These are phyloP conservation scores for Coemansia sp. DNA, from an alignment of 192 early-diverging fungal species.

Conservation along the genomic window DNA sequence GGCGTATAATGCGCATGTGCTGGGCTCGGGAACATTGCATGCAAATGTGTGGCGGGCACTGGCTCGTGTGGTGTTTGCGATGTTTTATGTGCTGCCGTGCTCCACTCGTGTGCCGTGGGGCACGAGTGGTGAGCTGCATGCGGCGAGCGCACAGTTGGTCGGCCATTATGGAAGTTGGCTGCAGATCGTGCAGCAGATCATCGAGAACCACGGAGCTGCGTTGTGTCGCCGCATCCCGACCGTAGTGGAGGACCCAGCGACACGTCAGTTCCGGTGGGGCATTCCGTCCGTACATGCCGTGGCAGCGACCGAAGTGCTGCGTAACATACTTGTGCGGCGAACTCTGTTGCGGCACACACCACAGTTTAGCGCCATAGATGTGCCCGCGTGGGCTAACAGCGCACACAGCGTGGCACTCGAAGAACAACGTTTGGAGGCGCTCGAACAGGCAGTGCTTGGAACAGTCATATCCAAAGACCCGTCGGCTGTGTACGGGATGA, in stretches of 20 bases:
- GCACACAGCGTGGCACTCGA: constrained; percentile 8
- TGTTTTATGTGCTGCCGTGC: constrained; percentile 47
- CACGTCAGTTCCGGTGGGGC: constrained; percentile 48
- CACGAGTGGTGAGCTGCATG: constrained; percentile 1
- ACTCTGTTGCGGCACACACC: constrained; percentile 9
- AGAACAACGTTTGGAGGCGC: constrained; percentile 35
- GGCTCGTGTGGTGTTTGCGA: constrained; percentile 35
- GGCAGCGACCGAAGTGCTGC: constrained; percentile 33
- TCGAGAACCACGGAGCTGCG: constrained; percentile 39
- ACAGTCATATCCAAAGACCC: constrained; percentile 38
- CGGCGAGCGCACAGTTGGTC: constrained; percentile 15
- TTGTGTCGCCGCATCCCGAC: constrained; percentile 41
- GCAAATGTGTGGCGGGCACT: constrained; percentile 34
- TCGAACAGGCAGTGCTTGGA: constrained; percentile 38
- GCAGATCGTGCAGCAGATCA: constrained; percentile 38
- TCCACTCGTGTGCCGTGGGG: constrained; percentile 19
- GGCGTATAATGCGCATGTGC: constrained; percentile 36
- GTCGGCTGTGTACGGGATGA: constrained; percentile 52
- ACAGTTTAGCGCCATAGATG: neutral
- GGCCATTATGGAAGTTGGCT: constrained; percentile 41
- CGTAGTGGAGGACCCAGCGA: constrained; percentile 40
- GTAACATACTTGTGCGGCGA: constrained; percentile 33
- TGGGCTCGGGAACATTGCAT: constrained; percentile 30
- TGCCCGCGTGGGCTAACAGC: constrained; percentile 3
- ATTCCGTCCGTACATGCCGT: constrained; percentile 43